These are phyloP conservation scores for Conoideocrella luteorostrata DNA, from an alignment of 2,329 filamentous ascomycete genomes.

Conservation along the genomic window DNA sequence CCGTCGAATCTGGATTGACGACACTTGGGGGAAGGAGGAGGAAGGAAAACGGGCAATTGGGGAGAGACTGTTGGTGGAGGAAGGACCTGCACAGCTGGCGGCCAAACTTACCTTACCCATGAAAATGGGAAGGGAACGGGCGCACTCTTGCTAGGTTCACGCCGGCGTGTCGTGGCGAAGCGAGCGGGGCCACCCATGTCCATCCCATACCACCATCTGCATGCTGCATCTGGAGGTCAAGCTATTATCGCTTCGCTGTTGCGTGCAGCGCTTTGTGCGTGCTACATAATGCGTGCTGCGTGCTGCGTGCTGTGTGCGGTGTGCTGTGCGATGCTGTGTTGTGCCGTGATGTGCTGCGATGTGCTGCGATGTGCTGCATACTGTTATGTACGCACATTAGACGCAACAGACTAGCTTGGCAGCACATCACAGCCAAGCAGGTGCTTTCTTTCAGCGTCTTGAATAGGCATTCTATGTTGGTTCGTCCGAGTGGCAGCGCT, in stretches of 20 bases:
- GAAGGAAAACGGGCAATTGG: conserved; percentile 31
- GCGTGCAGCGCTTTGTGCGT: no score
- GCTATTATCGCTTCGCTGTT: no score
- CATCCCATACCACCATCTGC: conserved; percentile 10
- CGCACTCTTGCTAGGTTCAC: conserved; percentile 21
- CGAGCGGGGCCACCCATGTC: conserved; percentile 20
- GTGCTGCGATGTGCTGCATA: no score
- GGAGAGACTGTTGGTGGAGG: conserved; percentile 32
- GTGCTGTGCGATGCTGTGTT: no score
- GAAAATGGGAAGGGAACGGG: conserved; percentile 32
- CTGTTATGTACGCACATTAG: no score
- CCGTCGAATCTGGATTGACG: conserved; percentile 24
- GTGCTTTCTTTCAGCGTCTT: no score
- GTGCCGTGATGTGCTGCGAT: no score
- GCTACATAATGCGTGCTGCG: no score
- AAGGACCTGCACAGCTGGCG: conserved; percentile 32
- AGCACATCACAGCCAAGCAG: no score
- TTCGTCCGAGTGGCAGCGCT: background rate
- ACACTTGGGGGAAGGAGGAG: conserved; percentile 27
- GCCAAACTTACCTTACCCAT: conserved; percentile 38
- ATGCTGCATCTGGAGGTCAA: conserved; percentile 9
- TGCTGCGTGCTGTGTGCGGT: no score
- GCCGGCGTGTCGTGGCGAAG: conserved; percentile 17
- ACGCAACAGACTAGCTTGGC: no score
- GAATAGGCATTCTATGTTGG: background rate